A percentile compares a stretch with the other conserved stretches of the same genome.
phyloP scores from a whole-genome alignment of 345 rosid genomes.

The Gossypium sturtianum region DNA sequence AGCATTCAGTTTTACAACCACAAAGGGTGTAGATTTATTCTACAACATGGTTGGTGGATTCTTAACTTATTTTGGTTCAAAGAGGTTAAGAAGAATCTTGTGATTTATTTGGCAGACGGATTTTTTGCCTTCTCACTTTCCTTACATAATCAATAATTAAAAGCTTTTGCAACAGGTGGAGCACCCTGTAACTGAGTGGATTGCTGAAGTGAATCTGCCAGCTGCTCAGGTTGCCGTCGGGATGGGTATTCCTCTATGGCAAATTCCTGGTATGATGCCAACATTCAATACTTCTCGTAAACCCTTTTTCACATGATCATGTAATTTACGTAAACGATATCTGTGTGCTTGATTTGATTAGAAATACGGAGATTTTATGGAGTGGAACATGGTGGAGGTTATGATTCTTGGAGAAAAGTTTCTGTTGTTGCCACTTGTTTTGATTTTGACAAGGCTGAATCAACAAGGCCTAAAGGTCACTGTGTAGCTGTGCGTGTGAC shows the following conservation, averaged over 20 bases:
- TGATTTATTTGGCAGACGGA: neutral
- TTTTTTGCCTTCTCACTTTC: neutral
- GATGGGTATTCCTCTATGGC: slow-evolving; percentile 98
- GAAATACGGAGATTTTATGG: slow-evolving; percentile 97
- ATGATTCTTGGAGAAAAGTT: slow-evolving; percentile 89
- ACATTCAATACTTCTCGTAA: neutral
- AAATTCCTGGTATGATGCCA: slow-evolving; percentile 71
- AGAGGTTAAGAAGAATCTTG: neutral
- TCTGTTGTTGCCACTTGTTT: slow-evolving; percentile 59
- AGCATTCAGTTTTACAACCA: neutral
- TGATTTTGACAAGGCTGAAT: slow-evolving; percentile 90
- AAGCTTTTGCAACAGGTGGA: slow-evolving; percentile 56
- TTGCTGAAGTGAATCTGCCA: slow-evolving; percentile 95
- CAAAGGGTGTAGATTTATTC: neutral
- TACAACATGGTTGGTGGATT: neutral
- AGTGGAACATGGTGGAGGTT: slow-evolving; percentile 84
- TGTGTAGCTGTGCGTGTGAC: slow-evolving; percentile 99
- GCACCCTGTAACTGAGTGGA: slow-evolving; percentile 99
- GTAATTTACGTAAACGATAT: slow-evolving; percentile 1
- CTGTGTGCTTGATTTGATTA: slow-evolving; percentile 26
- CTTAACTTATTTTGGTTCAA: neutral
- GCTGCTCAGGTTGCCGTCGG: slow-evolving; percentile 98
- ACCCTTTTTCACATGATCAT: neutral
- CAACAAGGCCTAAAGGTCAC: slow-evolving; percentile 87
- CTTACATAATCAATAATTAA: neutral